These are phyloP conservation scores for Penicillium arizonense DNA, from an alignment of 495 filamentous ascomycete species.

Conservation along the genomic window DNA sequence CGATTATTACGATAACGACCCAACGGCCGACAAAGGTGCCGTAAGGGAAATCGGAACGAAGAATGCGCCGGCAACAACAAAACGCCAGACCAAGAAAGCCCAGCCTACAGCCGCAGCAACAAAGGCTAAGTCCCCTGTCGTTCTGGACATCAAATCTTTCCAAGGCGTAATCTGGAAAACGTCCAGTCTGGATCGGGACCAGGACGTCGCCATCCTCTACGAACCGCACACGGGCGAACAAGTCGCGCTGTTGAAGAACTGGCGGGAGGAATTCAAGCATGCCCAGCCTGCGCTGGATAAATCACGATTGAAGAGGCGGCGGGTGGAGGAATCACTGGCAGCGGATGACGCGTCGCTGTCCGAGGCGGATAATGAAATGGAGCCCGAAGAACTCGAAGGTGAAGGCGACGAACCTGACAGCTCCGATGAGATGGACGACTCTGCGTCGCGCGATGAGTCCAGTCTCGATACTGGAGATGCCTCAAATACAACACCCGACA, in stretches of 20 bases:
- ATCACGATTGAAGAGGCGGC: conserved; percentile 18
- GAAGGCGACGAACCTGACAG: conserved; percentile 15
- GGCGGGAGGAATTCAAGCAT: conserved; percentile 50
- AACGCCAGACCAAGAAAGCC: conserved; percentile 4
- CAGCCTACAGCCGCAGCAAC: background rate
- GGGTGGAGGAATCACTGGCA: background rate
- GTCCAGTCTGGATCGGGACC: conserved; percentile 18
- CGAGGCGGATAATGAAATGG: conserved; percentile 4
- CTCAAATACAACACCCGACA: conserved; percentile 23
- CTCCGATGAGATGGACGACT: conserved; percentile 21
- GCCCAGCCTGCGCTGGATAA: conserved; percentile 34
- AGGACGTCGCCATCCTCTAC: conserved; percentile 31
- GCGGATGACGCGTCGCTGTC: background rate
- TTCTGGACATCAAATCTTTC: conserved; percentile 32
- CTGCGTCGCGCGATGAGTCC: conserved; percentile 8
- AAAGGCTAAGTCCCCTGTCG: conserved; percentile 3
- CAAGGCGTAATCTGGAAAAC: conserved; percentile 43
- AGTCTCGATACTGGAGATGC: conserved; percentile 18
- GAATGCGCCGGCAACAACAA: conserved; percentile 7
- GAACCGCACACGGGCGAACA: conserved; percentile 39
- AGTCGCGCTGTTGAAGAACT: conserved; percentile 49
- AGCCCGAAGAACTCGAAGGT: background rate
- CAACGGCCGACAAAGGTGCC: conserved; percentile 22
- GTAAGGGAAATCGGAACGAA: conserved; percentile 9
- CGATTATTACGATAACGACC: conserved; percentile 51